These are phyloP conservation scores for Phytopythium kandeliae DNA, from an alignment of 352 stramenopile genomes.

Conservation along the genomic window DNA sequence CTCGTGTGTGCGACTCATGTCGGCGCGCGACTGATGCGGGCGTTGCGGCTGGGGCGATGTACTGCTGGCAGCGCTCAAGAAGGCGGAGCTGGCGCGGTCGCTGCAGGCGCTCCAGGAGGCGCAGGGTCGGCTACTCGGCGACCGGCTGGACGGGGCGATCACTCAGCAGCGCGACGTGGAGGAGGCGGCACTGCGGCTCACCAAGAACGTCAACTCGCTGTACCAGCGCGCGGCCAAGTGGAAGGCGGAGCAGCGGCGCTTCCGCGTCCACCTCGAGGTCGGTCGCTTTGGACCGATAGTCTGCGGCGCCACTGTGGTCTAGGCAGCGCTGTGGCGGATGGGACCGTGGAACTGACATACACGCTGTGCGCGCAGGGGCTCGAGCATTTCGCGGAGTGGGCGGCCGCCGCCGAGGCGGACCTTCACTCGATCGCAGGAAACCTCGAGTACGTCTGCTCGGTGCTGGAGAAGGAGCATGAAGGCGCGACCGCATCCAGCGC, in stretches of 20 bases:
- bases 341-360: too few relatives aligned
- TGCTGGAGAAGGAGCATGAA: constrained; percentile 53
- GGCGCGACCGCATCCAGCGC: constrained; percentile 8
- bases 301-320: too few relatives aligned
- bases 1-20: too few relatives aligned
- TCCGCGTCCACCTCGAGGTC: constrained; percentile 38
- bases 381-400: constrained; percentile 56
- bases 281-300: not conserved
- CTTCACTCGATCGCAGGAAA: constrained; percentile 55
- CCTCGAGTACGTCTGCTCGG: constrained; percentile 59
- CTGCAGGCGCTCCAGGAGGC: constrained; percentile 31
- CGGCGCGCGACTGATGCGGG: not conserved
- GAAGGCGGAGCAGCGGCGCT: constrained; percentile 62
- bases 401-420: constrained; percentile 31
- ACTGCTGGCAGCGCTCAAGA: constrained; percentile 9
- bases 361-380: constrained; percentile 21
- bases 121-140: constrained; percentile 31
- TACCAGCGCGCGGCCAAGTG: constrained; percentile 60
- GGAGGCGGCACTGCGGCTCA: constrained; percentile 47
- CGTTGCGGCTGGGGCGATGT: not conserved
- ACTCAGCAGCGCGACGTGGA: constrained; percentile 49
- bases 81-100: constrained; percentile 26
- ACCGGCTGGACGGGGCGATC: constrained; percentile 46
- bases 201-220: constrained; percentile 49
- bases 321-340: too few relatives aligned